A percentile compares a stretch with the other conserved stretches of the same genome.
Evolutionary conservation across 106 monocot genomes (phyloP).

Genomic region (Xerophyta viscosa): DNA sequence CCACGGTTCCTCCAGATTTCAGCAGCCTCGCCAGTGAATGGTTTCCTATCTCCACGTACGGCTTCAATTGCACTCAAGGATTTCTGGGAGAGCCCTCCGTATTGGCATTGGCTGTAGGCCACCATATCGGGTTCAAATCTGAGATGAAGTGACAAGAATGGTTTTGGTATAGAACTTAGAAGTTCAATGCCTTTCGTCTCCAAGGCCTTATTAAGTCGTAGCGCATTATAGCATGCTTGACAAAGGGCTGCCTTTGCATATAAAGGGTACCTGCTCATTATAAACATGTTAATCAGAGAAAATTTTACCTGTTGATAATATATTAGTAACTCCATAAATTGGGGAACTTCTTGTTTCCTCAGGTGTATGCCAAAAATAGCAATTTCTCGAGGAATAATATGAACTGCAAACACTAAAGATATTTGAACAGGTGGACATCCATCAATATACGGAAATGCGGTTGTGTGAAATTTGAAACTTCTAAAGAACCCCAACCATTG

Average conservation of each 20-base stretch:
- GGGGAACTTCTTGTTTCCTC: too few species aligned
- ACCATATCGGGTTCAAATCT: conserved; percentile 98
- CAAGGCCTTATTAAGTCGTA: conserved; percentile 59
- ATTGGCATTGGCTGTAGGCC: conserved; percentile 76
- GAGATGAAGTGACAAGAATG: conserved; percentile 84
- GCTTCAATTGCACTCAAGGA: conserved; percentile 51
- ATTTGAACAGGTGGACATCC: too few species aligned
- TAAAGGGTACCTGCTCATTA: conserved; percentile 52
- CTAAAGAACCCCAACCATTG: too few species aligned
- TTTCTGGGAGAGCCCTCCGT: conserved; percentile 39
- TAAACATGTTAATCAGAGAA: not conserved
- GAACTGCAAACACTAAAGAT: too few species aligned
- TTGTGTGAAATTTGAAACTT: too few species aligned
- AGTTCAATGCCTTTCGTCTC: conserved; percentile 53
- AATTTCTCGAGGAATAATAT: too few species aligned
- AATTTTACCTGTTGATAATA: too few species aligned
- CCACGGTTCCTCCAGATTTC: conserved; percentile 70
- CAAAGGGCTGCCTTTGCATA: conserved; percentile 73
- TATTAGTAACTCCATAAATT: too few species aligned
- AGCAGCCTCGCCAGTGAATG: conserved; percentile 59
- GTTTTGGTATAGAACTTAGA: conserved; percentile 70
- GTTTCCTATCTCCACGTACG: conserved; percentile 47
- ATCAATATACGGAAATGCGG: too few species aligned
- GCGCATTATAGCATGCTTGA: conserved; percentile 74
- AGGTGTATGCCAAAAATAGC: too few species aligned